Evolutionary conservation across 768 basidiomycete genomes (phyloP).

Genomic region (Candolleomyces eurysporus): DNA sequence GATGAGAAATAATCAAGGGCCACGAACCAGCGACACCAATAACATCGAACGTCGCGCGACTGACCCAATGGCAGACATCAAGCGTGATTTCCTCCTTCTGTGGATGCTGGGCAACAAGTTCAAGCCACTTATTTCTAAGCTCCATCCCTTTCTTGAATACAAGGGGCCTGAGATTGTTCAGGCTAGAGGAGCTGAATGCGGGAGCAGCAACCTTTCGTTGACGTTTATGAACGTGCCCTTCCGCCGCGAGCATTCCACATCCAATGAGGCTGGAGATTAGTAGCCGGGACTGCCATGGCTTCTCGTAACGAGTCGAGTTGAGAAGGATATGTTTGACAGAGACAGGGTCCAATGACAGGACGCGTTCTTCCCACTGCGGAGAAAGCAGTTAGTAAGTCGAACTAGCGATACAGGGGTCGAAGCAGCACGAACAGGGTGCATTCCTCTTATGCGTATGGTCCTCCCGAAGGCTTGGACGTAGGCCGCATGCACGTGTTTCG

Average conservation of each 20-base stretch:
- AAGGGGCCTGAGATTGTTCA: conserved; percentile 68
- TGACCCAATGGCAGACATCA: conserved; percentile 81
- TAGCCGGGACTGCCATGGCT: conserved; percentile 77
- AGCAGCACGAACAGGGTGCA: conserved; percentile 58
- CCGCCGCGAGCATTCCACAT: conserved; percentile 77
- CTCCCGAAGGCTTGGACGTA: conserved; percentile 63
- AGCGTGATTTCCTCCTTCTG: conserved; percentile 34
- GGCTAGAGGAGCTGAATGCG: conserved; percentile 77
- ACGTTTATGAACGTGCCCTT: conserved; percentile 74
- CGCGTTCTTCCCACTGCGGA: conserved; percentile 70
- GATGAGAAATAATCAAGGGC: background rate
- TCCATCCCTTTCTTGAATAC: conserved; percentile 67
- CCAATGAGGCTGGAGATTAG: conserved; percentile 80
- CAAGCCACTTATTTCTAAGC: conserved; percentile 60
- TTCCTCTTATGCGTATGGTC: conserved; percentile 64
- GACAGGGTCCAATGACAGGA: conserved; percentile 77
- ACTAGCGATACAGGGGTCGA: background rate
- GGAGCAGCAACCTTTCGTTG: conserved; percentile 77
- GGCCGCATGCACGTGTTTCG: conserved; percentile 51
- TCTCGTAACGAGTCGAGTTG: conserved; percentile 72
- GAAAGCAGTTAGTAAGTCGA: background rate
- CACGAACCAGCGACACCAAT: conserved; percentile 80
- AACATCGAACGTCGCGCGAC: conserved; percentile 84
- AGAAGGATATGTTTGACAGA: conserved; percentile 75
- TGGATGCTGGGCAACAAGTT: conserved; percentile 22